Evolutionary conservation across 2,329 filamentous ascomycete species (phyloP).

Genomic region (Aspergillus candidus): DNA sequence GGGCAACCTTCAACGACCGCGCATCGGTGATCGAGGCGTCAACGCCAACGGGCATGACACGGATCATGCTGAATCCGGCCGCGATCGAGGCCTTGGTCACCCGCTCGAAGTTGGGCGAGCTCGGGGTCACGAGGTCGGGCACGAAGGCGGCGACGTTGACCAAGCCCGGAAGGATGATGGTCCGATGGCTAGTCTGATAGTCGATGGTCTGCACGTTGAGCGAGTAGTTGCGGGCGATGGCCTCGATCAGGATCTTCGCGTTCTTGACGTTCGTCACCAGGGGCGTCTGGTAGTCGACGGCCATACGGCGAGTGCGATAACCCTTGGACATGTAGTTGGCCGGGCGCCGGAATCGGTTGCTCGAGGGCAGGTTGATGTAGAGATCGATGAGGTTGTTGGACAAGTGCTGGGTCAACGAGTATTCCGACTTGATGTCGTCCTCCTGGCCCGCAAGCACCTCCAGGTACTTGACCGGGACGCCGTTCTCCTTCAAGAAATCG

Average conservation of each 20-base stretch:
- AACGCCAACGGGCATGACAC: conserved; percentile 69
- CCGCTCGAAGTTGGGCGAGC: conserved; percentile 61
- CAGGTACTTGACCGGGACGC: conserved; percentile 85
- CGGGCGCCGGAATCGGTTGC: conserved; percentile 91
- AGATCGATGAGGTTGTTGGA: conserved; percentile 97
- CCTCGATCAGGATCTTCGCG: conserved; percentile 93
- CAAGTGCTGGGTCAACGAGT: conserved; percentile 92
- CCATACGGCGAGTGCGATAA: conserved; percentile 94
- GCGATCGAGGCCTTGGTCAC: conserved; percentile 69
- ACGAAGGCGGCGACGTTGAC: conserved; percentile 78
- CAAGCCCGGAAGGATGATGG: conserved; percentile 65
- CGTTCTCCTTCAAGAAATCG: conserved; percentile 91
- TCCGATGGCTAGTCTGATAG: conserved; percentile 83
- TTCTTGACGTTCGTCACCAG: conserved; percentile 99
- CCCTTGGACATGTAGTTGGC: conserved; percentile 99
- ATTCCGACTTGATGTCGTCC: conserved; percentile 86
- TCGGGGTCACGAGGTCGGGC: conserved; percentile 60
- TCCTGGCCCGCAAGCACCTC: conserved; percentile 75
- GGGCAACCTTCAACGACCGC: conserved; percentile 63
- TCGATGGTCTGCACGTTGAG: conserved; percentile 78
- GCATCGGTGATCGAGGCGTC: conserved; percentile 68
- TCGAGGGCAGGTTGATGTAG: conserved; percentile 99
- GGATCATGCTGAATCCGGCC: conserved; percentile 73
- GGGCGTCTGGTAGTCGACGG: conserved; percentile 94
- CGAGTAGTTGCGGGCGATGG: conserved; percentile 81